These are phyloP conservation scores for Fusarium sambucinum DNA, from an alignment of 2,329 filamentous ascomycete genomes.

Conservation along the genomic window DNA sequence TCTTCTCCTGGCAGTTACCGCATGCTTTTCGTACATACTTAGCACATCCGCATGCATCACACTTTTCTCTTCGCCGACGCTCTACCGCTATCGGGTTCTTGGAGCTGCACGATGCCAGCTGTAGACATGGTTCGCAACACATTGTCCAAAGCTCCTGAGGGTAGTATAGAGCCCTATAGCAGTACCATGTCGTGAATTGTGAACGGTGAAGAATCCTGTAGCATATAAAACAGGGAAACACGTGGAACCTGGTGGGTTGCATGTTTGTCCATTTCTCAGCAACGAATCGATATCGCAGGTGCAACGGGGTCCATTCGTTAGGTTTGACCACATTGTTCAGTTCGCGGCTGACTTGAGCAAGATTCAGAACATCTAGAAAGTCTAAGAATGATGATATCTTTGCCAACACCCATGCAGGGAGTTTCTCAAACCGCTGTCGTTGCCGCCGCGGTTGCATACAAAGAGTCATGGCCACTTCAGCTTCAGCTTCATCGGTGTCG, in stretches of 20 bases:
- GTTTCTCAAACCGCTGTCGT: slow-evolving; percentile 9
- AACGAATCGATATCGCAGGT: slow-evolving; percentile 24
- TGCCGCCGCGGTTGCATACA: slow-evolving; percentile 4
- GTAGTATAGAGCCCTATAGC: neutral
- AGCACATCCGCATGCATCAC: slow-evolving; percentile 32
- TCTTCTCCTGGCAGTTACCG: slow-evolving; percentile 17
- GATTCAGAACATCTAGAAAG: slow-evolving; percentile 18
- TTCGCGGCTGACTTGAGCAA: slow-evolving; percentile 7
- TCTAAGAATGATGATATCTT: slow-evolving; percentile 17
- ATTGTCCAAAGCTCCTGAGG: slow-evolving; percentile 32
- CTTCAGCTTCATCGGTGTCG: neutral
- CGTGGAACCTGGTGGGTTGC: neutral
- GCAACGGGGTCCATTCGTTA: slow-evolving; percentile 26
- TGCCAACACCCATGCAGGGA: slow-evolving; percentile 28
- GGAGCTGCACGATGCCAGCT: neutral
- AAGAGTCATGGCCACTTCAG: neutral
- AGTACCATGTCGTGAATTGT: slow-evolving; percentile 19
- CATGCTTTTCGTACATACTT: slow-evolving; percentile 24
- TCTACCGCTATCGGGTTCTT: slow-evolving; percentile 19
- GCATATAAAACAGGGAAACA: slow-evolving; percentile 38
- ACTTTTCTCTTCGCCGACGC: slow-evolving; percentile 22
- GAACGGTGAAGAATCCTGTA: slow-evolving; percentile 7
- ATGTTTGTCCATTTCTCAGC: slow-evolving; percentile 23
- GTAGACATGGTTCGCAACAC: slow-evolving; percentile 26
- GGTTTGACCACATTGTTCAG: slow-evolving; percentile 22